Conservation (phyloP, 139 green algal species). For the Medakamo hakoo region DNA sequence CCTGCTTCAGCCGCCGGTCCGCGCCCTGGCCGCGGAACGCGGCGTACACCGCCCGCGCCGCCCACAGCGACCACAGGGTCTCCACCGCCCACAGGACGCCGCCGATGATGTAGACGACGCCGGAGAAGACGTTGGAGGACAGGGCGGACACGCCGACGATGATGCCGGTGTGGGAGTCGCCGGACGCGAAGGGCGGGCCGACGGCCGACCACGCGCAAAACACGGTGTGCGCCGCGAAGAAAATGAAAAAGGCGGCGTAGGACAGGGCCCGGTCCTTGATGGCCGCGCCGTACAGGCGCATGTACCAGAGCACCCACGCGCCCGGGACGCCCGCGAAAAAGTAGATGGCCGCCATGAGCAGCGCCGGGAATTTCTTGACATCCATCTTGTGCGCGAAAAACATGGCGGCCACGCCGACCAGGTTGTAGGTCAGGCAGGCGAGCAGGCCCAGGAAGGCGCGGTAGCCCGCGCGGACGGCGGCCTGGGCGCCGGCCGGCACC, state of each 20-base stretch:
- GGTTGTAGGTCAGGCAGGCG: conserved; percentile 27
- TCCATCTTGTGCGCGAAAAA: conserved; percentile 11
- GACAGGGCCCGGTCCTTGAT: conserved; percentile 34
- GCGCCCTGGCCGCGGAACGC: conserved; percentile 24
- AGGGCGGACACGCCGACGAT: conserved; percentile 17
- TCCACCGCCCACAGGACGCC: conserved; percentile 30
- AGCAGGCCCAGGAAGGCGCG: conserved; percentile 30
- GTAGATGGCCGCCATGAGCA: conserved; percentile 26
- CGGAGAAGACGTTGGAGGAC: conserved; percentile 16
- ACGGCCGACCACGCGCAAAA: conserved; percentile 37
- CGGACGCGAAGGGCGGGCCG: conserved; percentile 16
- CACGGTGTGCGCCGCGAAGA: conserved; percentile 25
- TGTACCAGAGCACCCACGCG: conserved; percentile 29
- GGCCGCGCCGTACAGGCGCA: conserved; percentile 32
- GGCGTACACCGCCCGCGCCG: conserved; percentile 23
- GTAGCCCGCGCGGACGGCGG: conserved; percentile 22
- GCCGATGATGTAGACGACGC: conserved; percentile 35
- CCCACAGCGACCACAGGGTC: conserved; percentile 21
- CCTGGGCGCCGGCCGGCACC: conserved; percentile 17
- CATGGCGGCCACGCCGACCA: conserved; percentile 15
- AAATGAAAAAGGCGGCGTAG: conserved; percentile 26
- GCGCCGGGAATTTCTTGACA: conserved; percentile 9
- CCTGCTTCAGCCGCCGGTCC: conserved; percentile 6
- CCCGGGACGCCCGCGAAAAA: conserved; percentile 23
- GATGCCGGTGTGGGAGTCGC: conserved; percentile 23